phyloP scores from a whole-genome alignment of 2,329 filamentous ascomycete genomes.

The Sphaerostilbella broomeana region DNA sequence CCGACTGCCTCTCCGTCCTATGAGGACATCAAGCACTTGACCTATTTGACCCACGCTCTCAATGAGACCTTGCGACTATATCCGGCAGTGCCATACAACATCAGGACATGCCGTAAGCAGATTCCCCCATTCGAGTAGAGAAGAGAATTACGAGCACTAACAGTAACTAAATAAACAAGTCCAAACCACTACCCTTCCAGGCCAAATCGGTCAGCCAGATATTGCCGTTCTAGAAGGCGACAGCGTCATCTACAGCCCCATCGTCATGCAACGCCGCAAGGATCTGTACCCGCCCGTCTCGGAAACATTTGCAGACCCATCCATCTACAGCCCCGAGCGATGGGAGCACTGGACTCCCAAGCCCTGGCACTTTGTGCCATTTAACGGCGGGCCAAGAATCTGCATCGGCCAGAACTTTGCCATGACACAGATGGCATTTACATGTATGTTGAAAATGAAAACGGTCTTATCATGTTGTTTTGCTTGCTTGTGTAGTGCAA shows the following conservation, averaged over 20 bases:
- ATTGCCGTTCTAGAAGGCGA: constrained; percentile 58
- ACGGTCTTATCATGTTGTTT: too few relatives aligned
- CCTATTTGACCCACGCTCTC: constrained; percentile 66
- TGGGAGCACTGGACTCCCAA: constrained; percentile 59
- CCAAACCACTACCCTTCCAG: constrained; percentile 66
- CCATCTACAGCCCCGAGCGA: constrained; percentile 57
- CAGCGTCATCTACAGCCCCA: constrained; percentile 58
- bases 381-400: constrained; percentile 67
- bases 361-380: constrained; percentile 67
- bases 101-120: constrained; percentile 38
- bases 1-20: constrained; percentile 60
- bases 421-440: constrained; percentile 58
- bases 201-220: constrained; percentile 56
- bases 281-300: constrained; percentile 53
- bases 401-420: constrained; percentile 80
- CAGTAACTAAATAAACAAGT: constrained; percentile 28
- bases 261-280: constrained; percentile 65
- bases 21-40: constrained; percentile 78
- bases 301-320: constrained; percentile 38
- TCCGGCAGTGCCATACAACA: constrained; percentile 72
- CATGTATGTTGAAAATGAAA: constrained; percentile 13
- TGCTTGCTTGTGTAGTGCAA: too few relatives aligned
- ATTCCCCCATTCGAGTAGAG: not conserved
- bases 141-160: not conserved
- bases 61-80: constrained; percentile 75